phyloP scores from a whole-genome alignment of 2,329 filamentous ascomycete genomes.

The Colletotrichum destructivum region DNA sequence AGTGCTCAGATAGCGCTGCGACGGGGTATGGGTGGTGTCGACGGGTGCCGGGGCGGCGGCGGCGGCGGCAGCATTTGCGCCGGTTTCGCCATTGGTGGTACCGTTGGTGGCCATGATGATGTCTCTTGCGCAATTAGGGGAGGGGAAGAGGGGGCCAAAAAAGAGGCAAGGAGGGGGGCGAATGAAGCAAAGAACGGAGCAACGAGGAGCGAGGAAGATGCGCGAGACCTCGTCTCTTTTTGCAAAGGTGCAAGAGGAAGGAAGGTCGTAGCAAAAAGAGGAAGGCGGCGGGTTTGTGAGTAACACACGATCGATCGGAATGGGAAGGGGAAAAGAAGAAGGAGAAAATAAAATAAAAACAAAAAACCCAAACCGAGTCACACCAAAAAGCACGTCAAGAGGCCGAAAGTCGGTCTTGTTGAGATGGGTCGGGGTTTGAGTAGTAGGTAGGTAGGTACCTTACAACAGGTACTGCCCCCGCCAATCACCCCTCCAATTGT shows the following conservation, averaged over 20 bases:
- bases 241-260: slow-evolving; percentile 5
- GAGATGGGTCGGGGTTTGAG: slow-evolving; percentile 13
- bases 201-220: slow-evolving; percentile 8
- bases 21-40: slow-evolving; percentile 57
- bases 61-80: slow-evolving; percentile 6
- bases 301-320: slow-evolving; percentile 9
- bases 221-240: slow-evolving; percentile 23
- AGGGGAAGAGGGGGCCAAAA: slow-evolving; percentile 1
- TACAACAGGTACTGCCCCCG: no score
- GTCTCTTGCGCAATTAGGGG: slow-evolving; percentile 19
- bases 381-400: slow-evolving; percentile 34
- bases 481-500: slow-evolving; percentile 6
- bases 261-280: slow-evolving; percentile 23
- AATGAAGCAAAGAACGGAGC: slow-evolving; percentile 5
- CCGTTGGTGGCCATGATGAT: slow-evolving; percentile 61
- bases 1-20: slow-evolving; percentile 67
- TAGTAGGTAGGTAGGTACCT: no score
- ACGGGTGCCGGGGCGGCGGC: slow-evolving; percentile 47
- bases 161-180: slow-evolving; percentile 4
- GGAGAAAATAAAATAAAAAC: slow-evolving; percentile 8
- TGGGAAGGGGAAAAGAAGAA: neutral
- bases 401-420: slow-evolving; percentile 39
- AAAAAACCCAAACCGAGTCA: slow-evolving; percentile 33
- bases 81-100: slow-evolving; percentile 50
- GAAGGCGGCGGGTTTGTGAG: slow-evolving; percentile 22